Evolutionary conservation across 352 stramenopile species (phyloP), one percentile per base, ranked within the genome.

Genomic region (Globisporangium takayamanum): DNA sequence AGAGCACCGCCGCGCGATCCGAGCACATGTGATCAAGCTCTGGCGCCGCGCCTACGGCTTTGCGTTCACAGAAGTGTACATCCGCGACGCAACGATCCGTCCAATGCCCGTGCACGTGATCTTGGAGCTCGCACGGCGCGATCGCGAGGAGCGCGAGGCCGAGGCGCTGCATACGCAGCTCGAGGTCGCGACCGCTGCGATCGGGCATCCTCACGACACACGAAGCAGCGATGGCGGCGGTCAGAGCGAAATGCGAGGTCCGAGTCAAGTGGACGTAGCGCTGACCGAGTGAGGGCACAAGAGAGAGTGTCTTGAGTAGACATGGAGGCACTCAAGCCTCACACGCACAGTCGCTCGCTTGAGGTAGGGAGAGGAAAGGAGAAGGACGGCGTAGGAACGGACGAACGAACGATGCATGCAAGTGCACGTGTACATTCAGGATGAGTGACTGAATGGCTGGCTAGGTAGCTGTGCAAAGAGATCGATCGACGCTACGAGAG

Each of bases 51-150:
- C 79, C 14, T 84, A 74, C 25, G 74, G 67, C 1, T 92, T 70
- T 46, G 81, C 72, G 18, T 60, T 77, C 33, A 79, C 81, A 0
- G 77, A 89, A 51, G 58, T 80, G 0, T 92, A 88, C 53, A 53
- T 92, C 44, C 69, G 64, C 4, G 72, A 80, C 28, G 47, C 60
- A 11, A 62, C 69, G 18, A 73, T 73, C 20, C 69, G 73, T 16
- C 64, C 72, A 8, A 88, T 84, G 76, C 66, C 81, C 0, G 60
- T 87, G 22, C 64, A 73, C 11, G 78, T 92, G 2, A 77, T 88
- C 39, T 26, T 74, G 16, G 81, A 92, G 39, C 66, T 92, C 33
- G 76, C 76, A 48, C 77, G 81, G 15, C 78, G 79, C 0, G 64
- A 81, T 28, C 68, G 60, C n/a, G 12, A 56, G 0, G 53, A 67